These are phyloP conservation scores for Tetratostichococcus sp. DNA, from an alignment of 139 green algal genomes.

Conservation along the genomic window DNA sequence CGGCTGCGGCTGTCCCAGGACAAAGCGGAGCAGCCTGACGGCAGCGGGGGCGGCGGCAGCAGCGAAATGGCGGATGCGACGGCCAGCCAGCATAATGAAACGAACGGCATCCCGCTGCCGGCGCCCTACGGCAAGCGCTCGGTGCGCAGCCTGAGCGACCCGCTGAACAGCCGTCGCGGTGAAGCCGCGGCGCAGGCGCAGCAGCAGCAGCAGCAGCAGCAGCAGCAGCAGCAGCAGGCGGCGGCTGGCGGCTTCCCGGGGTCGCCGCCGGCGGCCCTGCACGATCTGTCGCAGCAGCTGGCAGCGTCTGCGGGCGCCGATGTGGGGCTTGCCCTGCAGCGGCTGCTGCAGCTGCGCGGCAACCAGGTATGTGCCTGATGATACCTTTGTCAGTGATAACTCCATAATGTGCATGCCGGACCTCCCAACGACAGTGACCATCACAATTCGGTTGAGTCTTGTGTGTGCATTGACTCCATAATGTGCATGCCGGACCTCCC, in stretches of 20 bases:
- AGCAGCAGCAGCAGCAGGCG: neutral
- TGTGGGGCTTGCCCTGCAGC: neutral
- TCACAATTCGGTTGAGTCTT: no score
- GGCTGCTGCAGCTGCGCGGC: neutral
- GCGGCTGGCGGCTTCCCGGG: no score
- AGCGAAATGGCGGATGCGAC: neutral
- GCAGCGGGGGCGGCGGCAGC: no score
- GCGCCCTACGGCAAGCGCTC: neutral
- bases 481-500: no score
- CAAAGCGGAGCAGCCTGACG: neutral
- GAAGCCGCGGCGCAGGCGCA: neutral
- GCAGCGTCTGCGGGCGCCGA: neutral
- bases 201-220: neutral
- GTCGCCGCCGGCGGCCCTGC: no score
- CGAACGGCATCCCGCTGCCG: neutral
- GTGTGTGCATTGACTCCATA: no score
- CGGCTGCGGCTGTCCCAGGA: constrained; percentile 5
- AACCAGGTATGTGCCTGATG: no score
- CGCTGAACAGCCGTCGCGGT: neutral
- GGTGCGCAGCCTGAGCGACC: neutral
- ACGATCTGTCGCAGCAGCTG: neutral
- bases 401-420: no score
- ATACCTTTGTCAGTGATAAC: no score
- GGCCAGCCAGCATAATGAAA: neutral
- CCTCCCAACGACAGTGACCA: no score